Evolutionary conservation across 2,329 filamentous ascomycete genomes (phyloP), one percentile per base, ranked within the genome.

Genomic region (Rachicladosporium sp.): DNA sequence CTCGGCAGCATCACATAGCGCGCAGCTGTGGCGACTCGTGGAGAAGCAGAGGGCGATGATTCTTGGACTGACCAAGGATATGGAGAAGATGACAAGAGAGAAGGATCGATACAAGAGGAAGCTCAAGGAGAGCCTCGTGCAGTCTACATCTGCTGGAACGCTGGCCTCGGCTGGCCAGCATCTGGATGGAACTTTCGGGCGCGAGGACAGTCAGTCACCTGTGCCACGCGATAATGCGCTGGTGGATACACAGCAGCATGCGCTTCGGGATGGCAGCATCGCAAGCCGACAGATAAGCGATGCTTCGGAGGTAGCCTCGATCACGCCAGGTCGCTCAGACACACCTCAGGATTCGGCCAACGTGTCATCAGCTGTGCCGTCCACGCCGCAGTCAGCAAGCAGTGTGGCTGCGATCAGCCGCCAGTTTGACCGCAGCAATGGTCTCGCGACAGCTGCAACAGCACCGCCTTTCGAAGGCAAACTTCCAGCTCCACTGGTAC

Each of bases 11-110:
- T 81, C 85, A 50, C 91, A 96, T 56, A 96, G 96, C 57, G 71
- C 80, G 11, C 89, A 98, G 59, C 66, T 98, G 53, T 98, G 91
- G 91, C 80, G 87, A 37, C 66, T 98, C 35, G 87, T 98, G 36
- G 89, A 96, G 60, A 96, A 98, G 66, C 91, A 98, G 61, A 74
- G 89, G 46, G 78, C 86, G 10, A 88, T 98, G 78, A 87, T 98
- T 39, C 63, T 94, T 12, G 89, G 88, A 6, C 70, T 98, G 46
- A 95, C 96, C 56, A 93, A 91, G 60, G 91, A 98, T 57, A 68
- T 98, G 9, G 89, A 96, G 61, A 77, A 84, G 38, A 79, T 88
- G 1, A 62, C 94, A 47, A 93, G 93, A 58, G 91, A 96, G 50
- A 95, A 95, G 62, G 89, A 96, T 49, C 81, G 82, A 51, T 96